Evolutionary conservation across 2,329 filamentous ascomycete genomes (phyloP).

Genomic region (Diaporthe nobilis): DNA sequence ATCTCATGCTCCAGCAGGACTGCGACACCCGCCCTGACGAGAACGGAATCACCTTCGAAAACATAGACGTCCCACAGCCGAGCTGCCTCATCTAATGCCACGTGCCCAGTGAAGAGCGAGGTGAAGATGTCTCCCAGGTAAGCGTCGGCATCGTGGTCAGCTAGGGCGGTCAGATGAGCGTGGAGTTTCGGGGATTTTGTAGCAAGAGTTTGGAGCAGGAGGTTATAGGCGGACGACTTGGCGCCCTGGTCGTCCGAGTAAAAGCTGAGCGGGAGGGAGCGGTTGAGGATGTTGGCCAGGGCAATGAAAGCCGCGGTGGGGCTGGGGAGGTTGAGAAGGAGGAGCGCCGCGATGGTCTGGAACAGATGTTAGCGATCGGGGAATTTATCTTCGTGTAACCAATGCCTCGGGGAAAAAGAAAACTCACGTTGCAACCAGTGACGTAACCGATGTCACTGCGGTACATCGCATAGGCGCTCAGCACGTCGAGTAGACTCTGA

Average conservation of each 20-base stretch:
- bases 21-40: constrained; percentile 80
- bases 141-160: constrained; percentile 61
- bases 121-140: constrained; percentile 75
- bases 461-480: constrained; percentile 86
- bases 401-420: constrained; percentile 24
- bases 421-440: constrained; percentile 79
- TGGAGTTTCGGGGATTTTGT: constrained; percentile 76
- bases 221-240: constrained; percentile 77
- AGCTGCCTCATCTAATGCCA: constrained; percentile 78
- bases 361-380: constrained; percentile 44
- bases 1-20: constrained; percentile 70
- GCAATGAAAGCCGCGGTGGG: constrained; percentile 77
- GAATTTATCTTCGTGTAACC: constrained; percentile 42
- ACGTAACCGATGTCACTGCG: constrained; percentile 85
- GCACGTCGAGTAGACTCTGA: constrained; percentile 76
- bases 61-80: constrained; percentile 87
- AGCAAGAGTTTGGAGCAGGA: constrained; percentile 76
- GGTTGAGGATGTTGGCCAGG: constrained; percentile 83
- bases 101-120: constrained; percentile 72
- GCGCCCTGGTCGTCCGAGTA: constrained; percentile 79
- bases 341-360: constrained; percentile 79
- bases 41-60: constrained; percentile 82
- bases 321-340: constrained; percentile 78
- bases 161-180: constrained; percentile 70
- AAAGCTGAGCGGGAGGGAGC: constrained; percentile 81